Base-by-base conservation (phyloP, 495 filamentous ascomycete genomes). In the Daldinia childiae region DNA sequence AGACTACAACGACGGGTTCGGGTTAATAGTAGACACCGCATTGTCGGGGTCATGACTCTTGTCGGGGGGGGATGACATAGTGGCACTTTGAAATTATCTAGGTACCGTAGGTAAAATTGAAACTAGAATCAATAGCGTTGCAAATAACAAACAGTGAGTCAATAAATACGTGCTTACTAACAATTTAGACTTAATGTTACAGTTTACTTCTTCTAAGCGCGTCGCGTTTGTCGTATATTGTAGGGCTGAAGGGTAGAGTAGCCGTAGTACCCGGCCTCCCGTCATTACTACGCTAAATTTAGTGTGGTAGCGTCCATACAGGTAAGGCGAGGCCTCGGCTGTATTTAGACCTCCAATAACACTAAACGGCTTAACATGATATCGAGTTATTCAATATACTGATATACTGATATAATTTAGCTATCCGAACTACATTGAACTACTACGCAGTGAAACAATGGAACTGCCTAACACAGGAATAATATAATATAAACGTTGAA, bases 1-100 rank as follows among this genome's bases (percentile, higher is more conserved):
- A 17, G 71, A 62, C 61, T 81, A 80, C 6, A 86, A 68, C n/a
- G 74, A 41, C 19, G 71, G 74, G 67, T 83, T 83, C 19, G 59
- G 58, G 58, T 79, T 78, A 69, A 82, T 81, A 12, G 74, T 45
- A 19, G 78, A 72, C 43, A 76, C 58, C 11, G 48, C 30, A 11
- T 51, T 48, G 8, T 45, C 6, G 21, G 43, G 36, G 27, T 45
- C 59, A 14, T 48, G 34, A 45, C 29, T 63, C 14, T 43, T 26
- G 36, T 54, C 30, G 45, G 60, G n/a, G 17, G 19, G 36, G 14
- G 17, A 36, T 51, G 27, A 51, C 43, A 51, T 50, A 19, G 15
- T 21, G 14, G 11, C 15, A 9, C 21, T 48, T 34, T n/a, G 2
- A 7, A 43, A 29, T n/a, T n/a, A n/a, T n/a, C 15, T 11, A 32